These are phyloP conservation scores for Tetrahymena thermophila DNA, from an alignment of 73 alveolate genomes.

Conservation along the genomic window DNA sequence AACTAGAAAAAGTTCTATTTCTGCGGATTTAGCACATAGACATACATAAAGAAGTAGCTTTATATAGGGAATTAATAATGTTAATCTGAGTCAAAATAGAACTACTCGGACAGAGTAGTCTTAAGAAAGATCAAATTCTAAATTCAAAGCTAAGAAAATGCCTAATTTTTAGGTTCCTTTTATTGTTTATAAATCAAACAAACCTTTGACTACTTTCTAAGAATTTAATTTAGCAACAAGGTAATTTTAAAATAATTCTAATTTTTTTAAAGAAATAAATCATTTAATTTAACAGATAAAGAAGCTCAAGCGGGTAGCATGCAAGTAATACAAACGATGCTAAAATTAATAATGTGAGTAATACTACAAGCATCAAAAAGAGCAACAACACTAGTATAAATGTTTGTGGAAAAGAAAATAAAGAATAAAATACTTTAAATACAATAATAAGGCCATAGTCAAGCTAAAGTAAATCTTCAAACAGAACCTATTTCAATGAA, in stretches of 20 bases:
- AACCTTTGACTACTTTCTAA: neutral
- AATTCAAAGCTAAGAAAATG: neutral
- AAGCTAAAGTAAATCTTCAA: neutral
- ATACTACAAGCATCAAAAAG: neutral
- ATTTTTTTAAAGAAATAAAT: neutral
- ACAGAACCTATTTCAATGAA: neutral
- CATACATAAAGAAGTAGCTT: neutral
- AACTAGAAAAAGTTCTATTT: neutral
- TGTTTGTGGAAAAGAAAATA: neutral
- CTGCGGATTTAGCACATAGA: neutral
- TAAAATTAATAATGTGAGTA: neutral
- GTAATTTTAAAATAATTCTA: neutral
- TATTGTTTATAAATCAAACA: neutral
- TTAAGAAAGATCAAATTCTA: neutral
- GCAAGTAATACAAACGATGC: neutral
- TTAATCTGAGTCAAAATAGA: neutral
- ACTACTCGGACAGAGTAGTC: neutral
- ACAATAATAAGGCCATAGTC: neutral
- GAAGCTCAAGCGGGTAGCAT: neutral
- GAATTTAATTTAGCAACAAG: neutral
- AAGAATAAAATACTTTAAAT: neutral
- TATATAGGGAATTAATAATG: neutral
- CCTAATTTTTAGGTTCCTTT: neutral
- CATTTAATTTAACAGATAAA: neutral
- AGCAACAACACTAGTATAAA: neutral